Conservation (phyloP, 2,329 filamentous ascomycete species). For the Didymella pomorum region DNA sequence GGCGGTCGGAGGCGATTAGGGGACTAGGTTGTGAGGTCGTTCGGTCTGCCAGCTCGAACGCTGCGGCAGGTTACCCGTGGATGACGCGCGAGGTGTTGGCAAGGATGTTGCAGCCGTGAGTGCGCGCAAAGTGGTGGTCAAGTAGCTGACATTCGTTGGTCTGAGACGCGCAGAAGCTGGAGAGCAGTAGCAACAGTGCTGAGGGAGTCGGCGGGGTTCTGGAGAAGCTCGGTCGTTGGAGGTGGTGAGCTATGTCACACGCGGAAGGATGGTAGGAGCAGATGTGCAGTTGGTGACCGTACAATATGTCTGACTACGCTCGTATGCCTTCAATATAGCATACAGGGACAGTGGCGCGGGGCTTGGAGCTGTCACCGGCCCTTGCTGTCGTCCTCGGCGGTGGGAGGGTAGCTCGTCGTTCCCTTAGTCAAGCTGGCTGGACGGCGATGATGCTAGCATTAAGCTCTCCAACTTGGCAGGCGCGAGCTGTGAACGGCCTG, state of each 20-base stretch:
- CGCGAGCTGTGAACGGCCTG: conserved; percentile 26
- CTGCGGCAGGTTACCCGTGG: conserved; percentile 44
- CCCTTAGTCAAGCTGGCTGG: conserved; percentile 23
- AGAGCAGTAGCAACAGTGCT: conserved; percentile 3
- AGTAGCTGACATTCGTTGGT: conserved; percentile 28
- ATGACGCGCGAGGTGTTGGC: conserved; percentile 37
- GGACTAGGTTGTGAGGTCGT: conserved; percentile 62
- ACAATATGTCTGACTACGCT: neutral
- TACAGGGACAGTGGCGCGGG: neutral
- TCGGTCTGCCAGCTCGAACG: conserved; percentile 77
- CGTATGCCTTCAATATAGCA: neutral
- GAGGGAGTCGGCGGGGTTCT: conserved; percentile 7
- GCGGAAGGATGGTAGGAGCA: conserved; percentile 26
- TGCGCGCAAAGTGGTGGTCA: conserved; percentile 25
- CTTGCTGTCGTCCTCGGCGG: conserved; percentile 12
- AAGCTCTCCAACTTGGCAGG: conserved; percentile 35
- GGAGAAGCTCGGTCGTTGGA: conserved; percentile 24
- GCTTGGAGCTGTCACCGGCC: conserved; percentile 9
- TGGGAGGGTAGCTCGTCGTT: conserved; percentile 17
- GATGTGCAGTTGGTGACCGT: conserved; percentile 14
- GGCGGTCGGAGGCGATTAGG: conserved; percentile 73
- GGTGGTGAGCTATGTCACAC: conserved; percentile 35
- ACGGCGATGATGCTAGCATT: conserved; percentile 34
- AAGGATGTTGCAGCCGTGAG: conserved; percentile 32
- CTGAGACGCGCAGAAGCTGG: conserved; percentile 18